Evolutionary conservation across 2,329 filamentous ascomycete genomes (phyloP), one percentile per base, ranked within the genome.

Genomic region (Xylaria hypoxylon): DNA sequence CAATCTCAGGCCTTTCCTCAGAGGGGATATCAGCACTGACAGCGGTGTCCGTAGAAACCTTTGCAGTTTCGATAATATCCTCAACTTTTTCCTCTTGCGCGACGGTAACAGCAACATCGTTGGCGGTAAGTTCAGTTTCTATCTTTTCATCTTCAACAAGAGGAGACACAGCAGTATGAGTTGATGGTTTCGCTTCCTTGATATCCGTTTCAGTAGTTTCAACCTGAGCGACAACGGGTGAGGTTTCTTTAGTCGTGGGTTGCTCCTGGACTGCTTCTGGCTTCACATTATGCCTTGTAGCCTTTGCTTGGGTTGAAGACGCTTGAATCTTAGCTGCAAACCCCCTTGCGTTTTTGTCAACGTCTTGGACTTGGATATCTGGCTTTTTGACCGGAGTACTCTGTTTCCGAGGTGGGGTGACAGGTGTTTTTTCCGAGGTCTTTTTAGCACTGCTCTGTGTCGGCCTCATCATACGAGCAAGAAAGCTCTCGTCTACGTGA

Each of bases 381-480:
- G 57, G 44, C 58, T 69, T 76, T 47, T 68, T 73, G 17, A 65
- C 40, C 7, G 67, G 55, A 13, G 68, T 56, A 59, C 2, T 68
- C 28, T 70, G 68, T 69, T 80, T 85, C 63, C 81, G 79, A 0
- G 86, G 85, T 2, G 86, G 85, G 0, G 85, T 86, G 0, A 79
- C 70, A 1, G 83, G 79, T 1, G 76, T 77, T 79, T 92, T 93
- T 5, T 92, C 90, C 2, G 86, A 81, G 0, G 86, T 85, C 79
- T 92, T 93, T 69, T 84, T 89, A 8, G 89, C 85, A 5, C 89
- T 92, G 51, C 87, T 83, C 50, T 90, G 86, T 0, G 92, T 94
- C 2, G 92, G 92, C 45, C 91, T 84, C 88, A 90, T 94, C 91
- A 94, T 93, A 59, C 92, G 87, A n/a, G 90, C 91, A 28, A 94